Evolutionary conservation across 2,329 filamentous ascomycete genomes (phyloP).

Genomic region (Epichloe festucae): DNA sequence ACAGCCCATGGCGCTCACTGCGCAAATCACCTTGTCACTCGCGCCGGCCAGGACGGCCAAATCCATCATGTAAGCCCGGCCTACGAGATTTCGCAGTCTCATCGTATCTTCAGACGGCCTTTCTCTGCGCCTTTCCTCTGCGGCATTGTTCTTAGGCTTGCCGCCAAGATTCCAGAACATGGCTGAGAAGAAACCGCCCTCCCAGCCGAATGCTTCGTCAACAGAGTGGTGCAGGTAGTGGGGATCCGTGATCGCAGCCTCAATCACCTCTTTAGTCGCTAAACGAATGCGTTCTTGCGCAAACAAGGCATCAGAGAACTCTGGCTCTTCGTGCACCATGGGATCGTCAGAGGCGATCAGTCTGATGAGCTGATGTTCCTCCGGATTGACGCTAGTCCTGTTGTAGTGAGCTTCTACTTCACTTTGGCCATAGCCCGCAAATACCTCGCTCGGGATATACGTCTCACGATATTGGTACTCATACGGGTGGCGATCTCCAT

Average conservation of each 20-base stretch:
- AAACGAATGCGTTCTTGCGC: constrained; percentile 69
- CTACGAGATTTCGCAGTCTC: constrained; percentile 58
- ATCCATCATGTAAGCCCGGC: constrained; percentile 71
- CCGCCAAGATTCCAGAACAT: constrained; percentile 69
- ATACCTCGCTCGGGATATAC: constrained; percentile 64
- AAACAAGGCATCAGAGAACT: constrained; percentile 43
- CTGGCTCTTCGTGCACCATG: constrained; percentile 52
- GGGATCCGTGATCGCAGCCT: constrained; percentile 28
- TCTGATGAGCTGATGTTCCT: constrained; percentile 31
- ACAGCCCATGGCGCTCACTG: constrained; percentile 60
- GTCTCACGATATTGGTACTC: constrained; percentile 66
- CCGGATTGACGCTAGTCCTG: constrained; percentile 24
- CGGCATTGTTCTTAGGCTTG: constrained; percentile 28
- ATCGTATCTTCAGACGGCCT: constrained; percentile 41
- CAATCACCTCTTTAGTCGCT: constrained; percentile 45
- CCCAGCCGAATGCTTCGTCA: constrained; percentile 72
- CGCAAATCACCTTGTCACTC: constrained; percentile 62
- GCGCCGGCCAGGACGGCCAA: constrained; percentile 57
- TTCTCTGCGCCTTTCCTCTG: constrained; percentile 14
- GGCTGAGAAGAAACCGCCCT: constrained; percentile 71
- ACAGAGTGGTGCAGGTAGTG: constrained; percentile 51
- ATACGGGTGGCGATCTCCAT: constrained; percentile 64
- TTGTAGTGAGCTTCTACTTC: constrained; percentile 39
- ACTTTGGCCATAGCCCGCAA: constrained; percentile 44
- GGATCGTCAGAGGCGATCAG: constrained; percentile 74